Percentiles rank a stretch among this genome's conserved stretches.
Evolutionary conservation across 305 asterid species (phyloP).

Genomic region (Plantago rigida): DNA sequence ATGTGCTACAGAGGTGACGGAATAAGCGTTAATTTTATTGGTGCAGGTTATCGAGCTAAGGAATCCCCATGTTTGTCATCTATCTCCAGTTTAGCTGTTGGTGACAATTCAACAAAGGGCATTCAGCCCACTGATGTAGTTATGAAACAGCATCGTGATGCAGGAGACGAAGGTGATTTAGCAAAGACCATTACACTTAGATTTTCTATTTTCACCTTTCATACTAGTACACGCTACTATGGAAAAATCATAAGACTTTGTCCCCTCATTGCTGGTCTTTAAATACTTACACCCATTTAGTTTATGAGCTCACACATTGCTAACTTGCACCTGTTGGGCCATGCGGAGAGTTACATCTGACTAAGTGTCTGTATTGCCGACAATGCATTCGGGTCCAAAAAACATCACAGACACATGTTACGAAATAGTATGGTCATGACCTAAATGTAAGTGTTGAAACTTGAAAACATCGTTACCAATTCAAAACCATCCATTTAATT

Average conservation of each 20-base stretch:
- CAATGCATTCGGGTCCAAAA: no score
- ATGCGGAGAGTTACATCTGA: no score
- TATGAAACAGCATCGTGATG: slow-evolving; percentile 21
- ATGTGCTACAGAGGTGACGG: neutral
- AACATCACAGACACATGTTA: no score
- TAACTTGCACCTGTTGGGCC: no score
- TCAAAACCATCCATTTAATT: no score
- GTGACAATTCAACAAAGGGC: slow-evolving; percentile 21
- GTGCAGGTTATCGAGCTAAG: slow-evolving; percentile 2
- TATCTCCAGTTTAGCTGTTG: slow-evolving; percentile 15
- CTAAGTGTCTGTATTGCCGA: no score
- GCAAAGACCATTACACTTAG: slow-evolving; percentile 2
- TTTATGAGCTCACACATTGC: no score
- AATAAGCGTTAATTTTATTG: neutral
- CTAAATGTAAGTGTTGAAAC: no score
- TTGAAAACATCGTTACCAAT: no score
- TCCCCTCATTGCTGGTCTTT: no score
- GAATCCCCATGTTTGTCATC: slow-evolving; percentile 23
- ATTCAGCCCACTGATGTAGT: slow-evolving; percentile 20
- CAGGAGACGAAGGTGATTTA: slow-evolving; percentile 36
- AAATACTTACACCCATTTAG: no score
- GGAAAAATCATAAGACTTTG: no score
- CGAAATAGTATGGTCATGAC: neutral
- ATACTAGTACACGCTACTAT: neutral
- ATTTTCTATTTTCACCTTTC: slow-evolving; percentile 1